Base-by-base conservation (phyloP, 2,329 filamentous ascomycete species). In the Cladosporium sp. region DNA sequence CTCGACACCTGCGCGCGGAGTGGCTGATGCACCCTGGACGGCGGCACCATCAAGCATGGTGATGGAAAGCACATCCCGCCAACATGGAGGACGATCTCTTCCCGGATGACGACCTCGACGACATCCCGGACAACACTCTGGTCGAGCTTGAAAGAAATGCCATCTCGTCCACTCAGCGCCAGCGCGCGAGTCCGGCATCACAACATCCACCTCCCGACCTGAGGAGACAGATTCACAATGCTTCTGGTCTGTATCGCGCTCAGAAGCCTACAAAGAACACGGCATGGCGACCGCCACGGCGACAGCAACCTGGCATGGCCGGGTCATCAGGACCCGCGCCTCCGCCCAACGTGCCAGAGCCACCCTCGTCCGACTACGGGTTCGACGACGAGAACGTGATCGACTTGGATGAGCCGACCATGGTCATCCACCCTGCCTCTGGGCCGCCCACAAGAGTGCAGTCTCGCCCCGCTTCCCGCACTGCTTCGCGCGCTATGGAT, bases 331-430 rank as follows among this genome's bases (percentile, higher is more conserved):
- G 42, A 18, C 32, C 41, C 3, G 19, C 18, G 6, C 28, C 16
- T 6, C 32, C 32, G 5, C n/a, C 35, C 35, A 16, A 18, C n/a
- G 33, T 18, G 5, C 59, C 59, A 3, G 57, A 58, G 1, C 62
- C 61, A 2, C 63, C 64, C 2, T 69, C 68, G 1, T 69, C 68
- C 4, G 72, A 76, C 59, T 75, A 76, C 59, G 73, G 72, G 44
- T 66, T 71, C 44, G 72, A 74, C 51, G 70, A 75, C 40, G 74
- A 73, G 54, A 66, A 70, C 53, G 66, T 75, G 9, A 68, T 76
- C 53, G 71, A 76, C 48, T 66, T 77, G 45, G 70, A 75, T 57
- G 71, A 74, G 52, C 64, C 65, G 11, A 63, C 63, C 5, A 58
- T 60, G 52, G 54, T 60, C 53, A 61, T 63, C n/a, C 60, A 63